Evolutionary conservation across 2,329 filamentous ascomycete species (phyloP).

Genomic region (Dactylella cylindrospora): DNA sequence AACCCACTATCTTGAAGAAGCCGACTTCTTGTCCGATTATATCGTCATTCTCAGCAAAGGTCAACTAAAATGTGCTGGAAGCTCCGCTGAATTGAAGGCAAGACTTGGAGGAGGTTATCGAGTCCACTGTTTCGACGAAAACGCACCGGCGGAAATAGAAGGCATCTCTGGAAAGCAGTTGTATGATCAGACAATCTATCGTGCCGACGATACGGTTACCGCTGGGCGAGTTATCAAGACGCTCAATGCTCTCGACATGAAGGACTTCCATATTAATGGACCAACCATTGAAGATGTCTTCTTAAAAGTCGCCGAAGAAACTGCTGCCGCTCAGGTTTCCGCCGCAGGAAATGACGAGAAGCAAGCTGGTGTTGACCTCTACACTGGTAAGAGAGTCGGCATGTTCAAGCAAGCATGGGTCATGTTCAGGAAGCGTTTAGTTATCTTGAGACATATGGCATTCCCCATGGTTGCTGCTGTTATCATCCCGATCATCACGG

Average conservation of each 20-base stretch:
- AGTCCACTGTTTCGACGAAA: conserved; percentile 69
- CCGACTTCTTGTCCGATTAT: conserved; percentile 82
- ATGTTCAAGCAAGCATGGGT: conserved; percentile 71
- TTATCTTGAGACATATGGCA: conserved; percentile 75
- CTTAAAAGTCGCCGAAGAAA: conserved; percentile 78
- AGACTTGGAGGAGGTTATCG: conserved; percentile 79
- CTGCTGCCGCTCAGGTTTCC: conserved; percentile 51
- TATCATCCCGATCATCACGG: conserved; percentile 74
- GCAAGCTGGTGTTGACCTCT: conserved; percentile 58
- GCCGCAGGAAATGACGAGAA: conserved; percentile 49
- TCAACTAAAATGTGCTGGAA: conserved; percentile 75
- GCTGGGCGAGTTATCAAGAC: conserved; percentile 70
- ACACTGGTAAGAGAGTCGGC: conserved; percentile 69
- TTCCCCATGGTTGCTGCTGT: conserved; percentile 74
- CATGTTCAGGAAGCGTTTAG: conserved; percentile 74
- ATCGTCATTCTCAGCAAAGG: conserved; percentile 87
- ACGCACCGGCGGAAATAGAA: conserved; percentile 56
- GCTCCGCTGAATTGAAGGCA: conserved; percentile 82
- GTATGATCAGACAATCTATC: conserved; percentile 73
- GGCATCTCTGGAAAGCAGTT: conserved; percentile 62
- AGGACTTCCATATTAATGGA: conserved; percentile 80
- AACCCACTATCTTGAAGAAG: conserved; percentile 92
- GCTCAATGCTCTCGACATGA: conserved; percentile 67
- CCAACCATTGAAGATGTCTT: conserved; percentile 94
- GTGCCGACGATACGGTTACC: conserved; percentile 67